Evolutionary conservation across 495 filamentous ascomycete species (phyloP), one percentile per base, ranked within the genome.

Genomic region (Penicillium longicatenatum): DNA sequence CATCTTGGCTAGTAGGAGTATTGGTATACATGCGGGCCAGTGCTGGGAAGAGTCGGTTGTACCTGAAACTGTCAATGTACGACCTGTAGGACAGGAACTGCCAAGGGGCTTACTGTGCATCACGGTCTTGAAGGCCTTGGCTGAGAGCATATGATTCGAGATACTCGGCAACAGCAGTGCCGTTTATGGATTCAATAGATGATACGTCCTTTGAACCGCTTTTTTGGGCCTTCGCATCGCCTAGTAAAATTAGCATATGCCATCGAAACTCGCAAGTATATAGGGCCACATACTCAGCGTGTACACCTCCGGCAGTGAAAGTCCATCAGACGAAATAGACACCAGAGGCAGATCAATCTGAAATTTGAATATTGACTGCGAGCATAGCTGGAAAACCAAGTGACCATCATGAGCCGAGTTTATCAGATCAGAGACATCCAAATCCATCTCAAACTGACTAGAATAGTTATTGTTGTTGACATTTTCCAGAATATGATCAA

Each of bases 381-480:
- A 72, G 54, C 71, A 74, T 19, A 70, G 55, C 20, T 61, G 41
- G 16, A 68, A 60, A 1, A 41, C 44, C 37, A 85, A 72, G 52
- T 84, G 81, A 3, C 79, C 77, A 60, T 84, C 81, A 54, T 83
- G 70, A 1, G 80, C 79, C 0, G 73, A 71, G 7, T 50, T 43
- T n/a, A 81, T 60, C 6, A 79, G 65, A 8, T 66, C 52, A 22
- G 62, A 58, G 16, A 84, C 66, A 9, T 76, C 75, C 9, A 74
- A 44, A 22, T 82, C 79, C 59, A 83, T 82, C 6, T 84, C 77
- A 53, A 75, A 83, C 57, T 84, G 80, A 47, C 70, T 81, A 16
- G 56, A 63, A 55, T 73, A 84, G 12, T 51, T 59, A 9, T 61
- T 56, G 20, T 33, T 59, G n/a, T 56, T 62, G 29, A 80, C 73